Evolutionary conservation across 164 flowering plant genomes (phyloP), one percentile per base, ranked within the genome.

Genomic region (Magnolia changhungtana): DNA sequence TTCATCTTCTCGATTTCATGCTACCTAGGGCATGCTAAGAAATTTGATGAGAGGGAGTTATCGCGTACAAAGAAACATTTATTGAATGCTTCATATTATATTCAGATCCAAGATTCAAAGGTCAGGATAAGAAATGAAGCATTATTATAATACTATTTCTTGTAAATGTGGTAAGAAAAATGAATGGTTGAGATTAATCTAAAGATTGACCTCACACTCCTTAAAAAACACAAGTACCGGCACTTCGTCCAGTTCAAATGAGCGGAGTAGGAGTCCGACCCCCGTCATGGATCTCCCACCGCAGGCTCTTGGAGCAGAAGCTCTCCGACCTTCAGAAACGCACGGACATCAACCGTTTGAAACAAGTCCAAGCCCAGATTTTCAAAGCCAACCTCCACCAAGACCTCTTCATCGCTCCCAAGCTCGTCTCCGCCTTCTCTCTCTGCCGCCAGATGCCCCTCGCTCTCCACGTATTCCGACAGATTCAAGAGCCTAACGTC

Each of bases 341-440:
- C 86, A 68, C 86, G 2, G 84, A 89, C 82, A 72, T 90, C 19
- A 78, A 76, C 74, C 91, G 86, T 16, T 5, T 89, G 3, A 88
- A 89, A 74, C 93, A 91, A 83, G 67, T 92, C 68, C 91, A 88
- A 45, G 93, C 92, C 9, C 94, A 90, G 67, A 82, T 92, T 11
- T 77, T 87, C 85, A 91, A 84, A 77, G 77, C 80, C 70, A 79
- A 86, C 77, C 90, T 90, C 45, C 94, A 95, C 77, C 74, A 72
- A 13, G 90, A 95, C 86, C 88, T 82, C 27, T 83, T 77, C 31
- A 79, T 88, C 1, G 89, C 86, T 0, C 90, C 95, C 4, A 91
- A 93, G 71, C 94, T 95, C 63, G 75, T 93, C 69, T 50, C 89
- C 0, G 92, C 94, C 3, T 84, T 86, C 81, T 87, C 97, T 14